Conservation (phyloP, 306 rosid species). For the Mimosa bimucronata region DNA sequence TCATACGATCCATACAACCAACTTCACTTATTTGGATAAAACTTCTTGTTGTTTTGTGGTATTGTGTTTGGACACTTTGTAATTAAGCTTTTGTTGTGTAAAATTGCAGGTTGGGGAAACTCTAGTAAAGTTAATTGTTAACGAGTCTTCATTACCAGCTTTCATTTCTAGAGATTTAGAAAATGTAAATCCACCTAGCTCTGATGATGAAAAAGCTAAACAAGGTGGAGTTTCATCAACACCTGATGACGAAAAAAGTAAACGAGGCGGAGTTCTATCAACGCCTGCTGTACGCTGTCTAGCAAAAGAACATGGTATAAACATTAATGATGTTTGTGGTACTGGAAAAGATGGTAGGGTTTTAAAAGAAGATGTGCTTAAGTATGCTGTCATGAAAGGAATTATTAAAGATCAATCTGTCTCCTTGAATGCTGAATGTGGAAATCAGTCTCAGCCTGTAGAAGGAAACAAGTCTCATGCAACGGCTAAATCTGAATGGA, state of each 20-base stretch:
- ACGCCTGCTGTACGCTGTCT: conserved; percentile 82
- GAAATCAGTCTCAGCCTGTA: conserved; percentile 42
- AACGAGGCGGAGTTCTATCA: conserved; percentile 59
- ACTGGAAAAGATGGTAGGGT: conserved; percentile 86
- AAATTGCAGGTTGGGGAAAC: conserved; percentile 88
- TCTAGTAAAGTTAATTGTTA: conserved; percentile 63
- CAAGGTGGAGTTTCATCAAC: conserved; percentile 66
- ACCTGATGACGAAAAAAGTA: conserved; percentile 49
- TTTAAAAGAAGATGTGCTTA: conserved; percentile 73
- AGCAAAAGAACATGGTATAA: conserved; percentile 75
- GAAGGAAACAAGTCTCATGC: conserved; percentile 37
- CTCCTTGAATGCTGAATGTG: conserved; percentile 42
- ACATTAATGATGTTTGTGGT: conserved; percentile 73
- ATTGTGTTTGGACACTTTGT: background rate
- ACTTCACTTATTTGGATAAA: background rate
- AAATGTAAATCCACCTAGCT: conserved; percentile 43
- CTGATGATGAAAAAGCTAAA: conserved; percentile 44
- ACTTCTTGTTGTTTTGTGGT: background rate
- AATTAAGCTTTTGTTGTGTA: conserved; percentile 35
- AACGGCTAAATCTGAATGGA: conserved; percentile 43
- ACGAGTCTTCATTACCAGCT: conserved; percentile 48
- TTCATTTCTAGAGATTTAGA: conserved; percentile 38
- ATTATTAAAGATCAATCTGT: conserved; percentile 46
- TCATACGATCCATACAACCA: background rate
- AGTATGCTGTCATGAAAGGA: conserved; percentile 64